These are phyloP conservation scores for Keqinozyma sinolaborantium DNA, from an alignment of 1,139 yeast species.

Conservation along the genomic window DNA sequence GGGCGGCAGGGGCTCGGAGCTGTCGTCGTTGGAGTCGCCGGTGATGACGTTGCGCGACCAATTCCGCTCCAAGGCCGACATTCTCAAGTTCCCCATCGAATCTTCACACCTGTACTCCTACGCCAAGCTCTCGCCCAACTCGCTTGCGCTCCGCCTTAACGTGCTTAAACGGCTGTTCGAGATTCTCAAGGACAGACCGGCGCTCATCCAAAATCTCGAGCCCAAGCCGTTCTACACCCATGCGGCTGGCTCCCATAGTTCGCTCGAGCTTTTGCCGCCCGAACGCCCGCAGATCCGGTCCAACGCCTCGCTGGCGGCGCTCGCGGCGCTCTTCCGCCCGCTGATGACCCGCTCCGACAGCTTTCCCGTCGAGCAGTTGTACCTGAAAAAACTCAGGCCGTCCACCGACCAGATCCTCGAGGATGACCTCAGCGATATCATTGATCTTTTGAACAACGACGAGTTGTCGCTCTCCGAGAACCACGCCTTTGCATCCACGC, in stretches of 20 bases:
- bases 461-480: slow-evolving; percentile 29
- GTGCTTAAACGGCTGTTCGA: slow-evolving; percentile 75
- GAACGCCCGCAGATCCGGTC: slow-evolving; percentile 18
- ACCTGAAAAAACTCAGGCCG: slow-evolving; percentile 7
- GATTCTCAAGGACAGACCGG: slow-evolving; percentile 63
- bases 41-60: slow-evolving; percentile 13
- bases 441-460: slow-evolving; percentile 35
- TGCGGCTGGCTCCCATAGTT: slow-evolving; percentile 2
- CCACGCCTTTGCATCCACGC: slow-evolving; percentile 46
- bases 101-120: slow-evolving; percentile 84
- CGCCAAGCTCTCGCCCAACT: slow-evolving; percentile 77
- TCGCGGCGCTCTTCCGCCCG: slow-evolving; percentile 54
- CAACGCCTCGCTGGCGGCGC: slow-evolving; percentile 63
- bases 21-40: slow-evolving; percentile 3
- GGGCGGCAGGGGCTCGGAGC: not conserved
- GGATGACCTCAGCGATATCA: slow-evolving; percentile 43
- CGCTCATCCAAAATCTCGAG: slow-evolving; percentile 29
- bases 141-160: slow-evolving; percentile 70
- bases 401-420: slow-evolving; percentile 6
- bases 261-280: not conserved
- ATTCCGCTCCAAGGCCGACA: slow-evolving; percentile 15
- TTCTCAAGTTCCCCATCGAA: slow-evolving; percentile 62
- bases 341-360: slow-evolving; percentile 34
- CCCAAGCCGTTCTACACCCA: too few relatives aligned
- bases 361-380: slow-evolving; percentile 27